phyloP scores from a whole-genome alignment of 805 yeast genomes.

The Starmera pachycereana region DNA sequence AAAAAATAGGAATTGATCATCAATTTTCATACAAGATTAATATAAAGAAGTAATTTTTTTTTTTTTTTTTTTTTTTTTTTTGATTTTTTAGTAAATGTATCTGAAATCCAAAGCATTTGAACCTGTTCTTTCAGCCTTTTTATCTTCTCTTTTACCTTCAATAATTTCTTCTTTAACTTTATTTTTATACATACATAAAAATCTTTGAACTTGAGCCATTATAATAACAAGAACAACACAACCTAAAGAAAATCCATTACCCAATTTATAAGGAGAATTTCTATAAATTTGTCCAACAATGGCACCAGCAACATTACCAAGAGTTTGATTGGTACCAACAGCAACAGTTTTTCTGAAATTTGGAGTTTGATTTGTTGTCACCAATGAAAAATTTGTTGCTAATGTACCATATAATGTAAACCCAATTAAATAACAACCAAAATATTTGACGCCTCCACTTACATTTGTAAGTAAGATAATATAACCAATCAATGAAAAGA shows the following conservation, averaged over 20 bases:
- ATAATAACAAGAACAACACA: conserved; percentile 16
- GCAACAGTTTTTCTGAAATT: conserved; percentile 32
- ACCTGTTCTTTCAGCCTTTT: conserved; percentile 13
- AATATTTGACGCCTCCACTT: conserved; percentile 24
- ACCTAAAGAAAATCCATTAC: conserved; percentile 31
- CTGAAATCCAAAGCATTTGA: conserved; percentile 17
- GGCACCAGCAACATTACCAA: conserved; percentile 37
- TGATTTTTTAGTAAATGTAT: conserved; percentile 4
- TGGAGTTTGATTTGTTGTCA: conserved; percentile 30
- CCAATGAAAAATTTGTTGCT: conserved; percentile 32
- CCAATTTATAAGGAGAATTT: conserved; percentile 27
- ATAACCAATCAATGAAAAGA: conserved; percentile 24
- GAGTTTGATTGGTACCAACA: conserved; percentile 30
- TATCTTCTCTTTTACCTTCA: conserved; percentile 13
- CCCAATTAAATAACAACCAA: conserved; percentile 27
- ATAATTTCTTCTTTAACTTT: conserved; percentile 9
- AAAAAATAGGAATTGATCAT: neutral
- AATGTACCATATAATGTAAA: conserved; percentile 27
- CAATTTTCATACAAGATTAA: no score
- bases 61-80: no score
- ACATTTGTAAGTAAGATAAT: conserved; percentile 20
- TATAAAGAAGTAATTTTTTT: no score
- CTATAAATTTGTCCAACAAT: conserved; percentile 34
- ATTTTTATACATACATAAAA: conserved; percentile 9
- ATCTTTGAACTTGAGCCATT: conserved; percentile 7